Evolutionary conservation across 2,329 filamentous ascomycete species (phyloP), one percentile per base, ranked within the genome.

Genomic region (Penicillium freii): DNA sequence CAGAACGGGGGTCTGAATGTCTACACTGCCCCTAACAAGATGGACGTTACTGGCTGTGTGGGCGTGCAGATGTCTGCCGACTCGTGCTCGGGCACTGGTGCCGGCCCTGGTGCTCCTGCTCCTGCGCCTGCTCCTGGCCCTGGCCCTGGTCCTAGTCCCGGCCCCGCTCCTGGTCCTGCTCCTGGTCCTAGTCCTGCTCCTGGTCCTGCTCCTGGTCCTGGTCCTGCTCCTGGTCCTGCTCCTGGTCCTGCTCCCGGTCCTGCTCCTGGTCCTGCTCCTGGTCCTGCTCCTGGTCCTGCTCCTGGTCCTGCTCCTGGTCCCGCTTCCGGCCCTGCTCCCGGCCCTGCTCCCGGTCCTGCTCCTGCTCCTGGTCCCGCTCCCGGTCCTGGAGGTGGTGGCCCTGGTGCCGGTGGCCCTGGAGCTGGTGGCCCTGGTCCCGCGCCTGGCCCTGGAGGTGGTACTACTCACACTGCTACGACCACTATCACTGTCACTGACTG

Each of bases 1-100:
- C 62, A 75, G 51, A 71, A 76, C 44, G 68, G 66, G 25, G 75
- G 70, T 27, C 59, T 73, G 58, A 79, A 80, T 60, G 65, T 80
- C 62, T 78, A 78, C 61, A 77, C 69, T n/a, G 67, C 66, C 19
- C 53, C 53, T 50, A 63, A 71, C 60, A 68, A 71, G 57, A 48
- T 60, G 1, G 63, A 65, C 60, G 65, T 73, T 21, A 72, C 71
- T 51, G 54, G 64, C 54, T 75, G 78, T 68, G 62, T 67, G 53
- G 59, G 66, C 19, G 64, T 78, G 48, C 51, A 60, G 9, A 49
- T 78, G 39, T 69, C 40, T 15, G 73, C 76, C 11, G 73, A 76
- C 58, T 66, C 66, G 38, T 79, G 77, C 69, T 67, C 63, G 15
- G 63, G 63, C 42, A 43, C 66, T 40, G 55, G 60, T 29, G 49